Conservation (phyloP, 1,284 basidiomycete genomes). For the Abortiporus biennis region DNA sequence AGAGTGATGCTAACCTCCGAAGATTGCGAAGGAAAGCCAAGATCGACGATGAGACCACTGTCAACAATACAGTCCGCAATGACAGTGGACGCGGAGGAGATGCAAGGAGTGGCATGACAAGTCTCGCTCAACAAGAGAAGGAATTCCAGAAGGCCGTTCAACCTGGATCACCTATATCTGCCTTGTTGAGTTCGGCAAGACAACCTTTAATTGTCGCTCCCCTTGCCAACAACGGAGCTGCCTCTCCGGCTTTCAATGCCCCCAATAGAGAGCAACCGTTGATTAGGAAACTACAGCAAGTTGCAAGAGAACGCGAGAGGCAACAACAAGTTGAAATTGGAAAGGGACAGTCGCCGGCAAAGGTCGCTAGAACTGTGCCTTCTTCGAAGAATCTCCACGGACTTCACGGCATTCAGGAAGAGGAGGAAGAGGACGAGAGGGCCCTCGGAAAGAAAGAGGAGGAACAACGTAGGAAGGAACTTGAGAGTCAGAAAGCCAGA, state of each 20-base stretch:
- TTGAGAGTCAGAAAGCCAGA: slow-evolving; percentile 82
- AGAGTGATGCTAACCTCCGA: slow-evolving; percentile 68
- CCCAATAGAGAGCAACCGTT: slow-evolving; percentile 43
- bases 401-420: slow-evolving; percentile 47
- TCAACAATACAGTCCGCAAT: slow-evolving; percentile 8
- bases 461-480: slow-evolving; percentile 57
- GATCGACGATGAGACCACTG: slow-evolving; percentile 51
- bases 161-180: slow-evolving; percentile 92
- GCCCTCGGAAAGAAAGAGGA: no score
- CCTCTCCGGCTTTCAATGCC: no score
- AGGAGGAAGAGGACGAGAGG: slow-evolving; percentile 30
- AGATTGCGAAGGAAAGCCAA: slow-evolving; percentile 54
- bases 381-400: no score
- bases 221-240: slow-evolving; percentile 14
- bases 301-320: slow-evolving; percentile 31
- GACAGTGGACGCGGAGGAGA: slow-evolving; percentile 22
- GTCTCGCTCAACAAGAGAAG: slow-evolving; percentile 83
- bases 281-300: slow-evolving; percentile 49
- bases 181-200: slow-evolving; percentile 82
- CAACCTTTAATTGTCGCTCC: slow-evolving; percentile 81
- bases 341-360: slow-evolving; percentile 31
- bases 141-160: slow-evolving; percentile 95
- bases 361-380: slow-evolving; percentile 30
- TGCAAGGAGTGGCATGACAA: slow-evolving; percentile 44
- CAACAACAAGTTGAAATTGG: no score